These are phyloP conservation scores for Botrytis byssoidea DNA, from an alignment of 2,329 filamentous ascomycete species.

Conservation along the genomic window DNA sequence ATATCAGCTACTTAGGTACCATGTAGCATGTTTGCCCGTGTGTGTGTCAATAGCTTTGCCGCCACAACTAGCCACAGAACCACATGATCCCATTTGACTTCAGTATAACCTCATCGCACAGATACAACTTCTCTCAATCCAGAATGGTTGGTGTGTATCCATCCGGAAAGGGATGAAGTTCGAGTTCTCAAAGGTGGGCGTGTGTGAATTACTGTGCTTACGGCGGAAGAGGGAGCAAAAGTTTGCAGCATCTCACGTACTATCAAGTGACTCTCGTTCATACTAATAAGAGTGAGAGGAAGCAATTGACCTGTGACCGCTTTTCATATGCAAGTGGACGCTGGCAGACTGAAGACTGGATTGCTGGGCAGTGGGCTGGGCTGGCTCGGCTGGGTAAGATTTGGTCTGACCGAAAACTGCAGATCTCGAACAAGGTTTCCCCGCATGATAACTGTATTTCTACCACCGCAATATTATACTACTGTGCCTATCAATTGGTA, in stretches of 20 bases:
- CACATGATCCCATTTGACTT: background rate
- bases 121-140: background rate
- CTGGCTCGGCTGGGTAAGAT: background rate
- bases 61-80: slow-evolving; percentile 1
- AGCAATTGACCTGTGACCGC: background rate
- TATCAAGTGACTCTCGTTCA: background rate
- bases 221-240: background rate
- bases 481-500: no score
- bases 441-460: slow-evolving; percentile 18
- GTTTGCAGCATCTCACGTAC: background rate
- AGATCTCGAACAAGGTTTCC: slow-evolving; percentile 20
- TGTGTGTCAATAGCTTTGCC: background rate
- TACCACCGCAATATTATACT: background rate
- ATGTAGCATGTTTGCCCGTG: background rate
- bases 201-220: background rate
- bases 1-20: background rate
- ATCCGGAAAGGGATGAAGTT: background rate
- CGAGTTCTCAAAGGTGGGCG: background rate
- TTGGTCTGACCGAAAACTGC: background rate
- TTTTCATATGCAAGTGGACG: background rate
- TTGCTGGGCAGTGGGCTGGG: background rate
- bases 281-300: background rate
- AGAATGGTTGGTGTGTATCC: background rate
- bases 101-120: background rate
- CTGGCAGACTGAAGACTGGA: background rate